Evolutionary conservation across 1,139 yeast species (phyloP).

Genomic region (Tardiomyces digboiensis): DNA sequence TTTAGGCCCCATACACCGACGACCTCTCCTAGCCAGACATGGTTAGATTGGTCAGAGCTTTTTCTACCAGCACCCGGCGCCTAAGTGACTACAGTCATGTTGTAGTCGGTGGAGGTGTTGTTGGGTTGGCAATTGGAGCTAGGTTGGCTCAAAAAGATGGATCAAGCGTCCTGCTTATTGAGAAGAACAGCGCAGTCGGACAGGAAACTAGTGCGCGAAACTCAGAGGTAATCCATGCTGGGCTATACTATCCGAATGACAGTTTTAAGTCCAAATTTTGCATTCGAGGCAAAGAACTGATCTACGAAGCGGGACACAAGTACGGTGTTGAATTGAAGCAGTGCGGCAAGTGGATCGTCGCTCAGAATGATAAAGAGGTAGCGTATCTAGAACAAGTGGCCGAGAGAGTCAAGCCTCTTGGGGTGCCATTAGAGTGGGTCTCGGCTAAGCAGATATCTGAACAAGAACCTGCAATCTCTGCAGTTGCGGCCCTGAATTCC

Average conservation of each 20-base stretch:
- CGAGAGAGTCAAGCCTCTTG: conserved; percentile 34
- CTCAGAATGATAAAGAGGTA: conserved; percentile 58
- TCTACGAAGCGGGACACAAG: conserved; percentile 43
- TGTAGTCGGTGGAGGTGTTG: conserved; percentile 81
- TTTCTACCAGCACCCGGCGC: not conserved
- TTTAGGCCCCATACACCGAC: too few species aligned
- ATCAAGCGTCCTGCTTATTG: conserved; percentile 54
- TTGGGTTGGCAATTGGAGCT: conserved; percentile 76
- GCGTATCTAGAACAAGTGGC: conserved; percentile 48
- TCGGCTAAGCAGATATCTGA: conserved; percentile 33
- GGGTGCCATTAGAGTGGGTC: conserved; percentile 52
- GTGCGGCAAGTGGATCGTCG: conserved; percentile 89
- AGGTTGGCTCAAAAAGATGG: conserved; percentile 41
- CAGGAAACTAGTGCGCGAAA: conserved; percentile 79
- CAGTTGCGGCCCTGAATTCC: conserved; percentile 55
- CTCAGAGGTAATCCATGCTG: conserved; percentile 92
- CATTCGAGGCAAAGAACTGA: conserved; percentile 58
- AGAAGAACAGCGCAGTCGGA: conserved; percentile 56
- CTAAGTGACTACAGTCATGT: conserved; percentile 61
- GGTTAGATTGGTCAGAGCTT: not conserved
- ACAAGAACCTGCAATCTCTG: conserved; percentile 53
- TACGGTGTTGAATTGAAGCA: conserved; percentile 46
- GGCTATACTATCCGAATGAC: conserved; percentile 66
- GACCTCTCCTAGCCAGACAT: too few species aligned
- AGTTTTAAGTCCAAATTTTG: conserved; percentile 63